Conservation (phyloP, 2,329 filamentous ascomycete genomes). For the Xylariaceae sp. region DNA sequence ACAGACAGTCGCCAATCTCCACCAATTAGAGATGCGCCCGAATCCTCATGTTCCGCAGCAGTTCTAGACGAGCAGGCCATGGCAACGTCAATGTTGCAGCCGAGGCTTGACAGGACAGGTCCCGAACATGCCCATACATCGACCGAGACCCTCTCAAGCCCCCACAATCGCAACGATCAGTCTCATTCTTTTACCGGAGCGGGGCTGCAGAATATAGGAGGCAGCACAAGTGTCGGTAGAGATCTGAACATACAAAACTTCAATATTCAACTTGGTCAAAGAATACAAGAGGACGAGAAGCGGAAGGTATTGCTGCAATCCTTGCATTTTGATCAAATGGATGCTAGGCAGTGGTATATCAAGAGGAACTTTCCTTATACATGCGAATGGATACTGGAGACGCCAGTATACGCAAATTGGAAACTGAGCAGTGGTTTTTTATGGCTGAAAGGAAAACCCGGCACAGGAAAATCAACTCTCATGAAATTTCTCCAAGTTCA, state of each 20-base stretch:
- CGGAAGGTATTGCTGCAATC: slow-evolving; percentile 8
- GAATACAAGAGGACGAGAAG: neutral
- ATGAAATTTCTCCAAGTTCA: slow-evolving; percentile 34
- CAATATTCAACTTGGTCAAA: neutral
- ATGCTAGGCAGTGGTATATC: slow-evolving; percentile 16
- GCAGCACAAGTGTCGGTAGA: neutral
- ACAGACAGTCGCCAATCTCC: too few relatives aligned
- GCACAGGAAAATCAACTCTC: slow-evolving; percentile 40
- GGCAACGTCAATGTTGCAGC: too few relatives aligned
- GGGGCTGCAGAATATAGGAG: too few relatives aligned
- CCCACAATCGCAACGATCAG: too few relatives aligned
- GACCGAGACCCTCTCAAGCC: too few relatives aligned
- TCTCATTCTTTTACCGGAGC: too few relatives aligned
- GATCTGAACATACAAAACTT: slow-evolving; percentile 1
- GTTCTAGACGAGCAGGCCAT: too few relatives aligned
- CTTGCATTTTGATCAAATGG: slow-evolving; percentile 21
- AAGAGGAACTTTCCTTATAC: slow-evolving; percentile 19
- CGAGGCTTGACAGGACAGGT: too few relatives aligned
- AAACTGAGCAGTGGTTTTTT: slow-evolving; percentile 34
- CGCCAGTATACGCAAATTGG: slow-evolving; percentile 32
- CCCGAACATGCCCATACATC: too few relatives aligned
- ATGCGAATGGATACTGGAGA: slow-evolving; percentile 26
- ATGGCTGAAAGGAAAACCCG: slow-evolving; percentile 43
- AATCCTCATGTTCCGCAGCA: too few relatives aligned
- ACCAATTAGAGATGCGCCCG: too few relatives aligned